Evolutionary conservation across 2,329 filamentous ascomycete genomes (phyloP).

Genomic region (Curvularia eragrostidis): DNA sequence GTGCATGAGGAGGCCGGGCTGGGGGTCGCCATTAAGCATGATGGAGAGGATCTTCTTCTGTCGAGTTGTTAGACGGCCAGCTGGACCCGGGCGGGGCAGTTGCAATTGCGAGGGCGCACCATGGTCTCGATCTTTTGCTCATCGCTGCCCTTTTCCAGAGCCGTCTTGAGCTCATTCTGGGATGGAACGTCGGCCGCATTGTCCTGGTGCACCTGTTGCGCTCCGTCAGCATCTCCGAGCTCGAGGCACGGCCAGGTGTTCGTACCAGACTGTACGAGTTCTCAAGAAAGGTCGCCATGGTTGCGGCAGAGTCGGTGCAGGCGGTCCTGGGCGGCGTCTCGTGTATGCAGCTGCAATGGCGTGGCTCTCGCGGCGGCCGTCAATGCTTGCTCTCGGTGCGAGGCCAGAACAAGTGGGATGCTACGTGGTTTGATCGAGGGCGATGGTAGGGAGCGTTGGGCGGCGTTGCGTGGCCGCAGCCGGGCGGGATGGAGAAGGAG

Average conservation of each 20-base stretch:
- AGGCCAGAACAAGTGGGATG: constrained; percentile 43
- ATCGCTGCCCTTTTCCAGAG: constrained; percentile 92
- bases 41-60: constrained; percentile 87
- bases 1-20: constrained; percentile 96
- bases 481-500: constrained; percentile 12
- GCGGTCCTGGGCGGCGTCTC: constrained; percentile 8
- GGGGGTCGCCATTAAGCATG: constrained; percentile 97
- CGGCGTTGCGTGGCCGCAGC: constrained; percentile 23
- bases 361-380: constrained; percentile 38
- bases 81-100: constrained; percentile 60
- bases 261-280: constrained; percentile 85
- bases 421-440: constrained; percentile 42
- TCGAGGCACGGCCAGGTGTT: constrained; percentile 37
- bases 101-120: constrained; percentile 36
- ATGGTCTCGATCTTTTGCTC: constrained; percentile 87
- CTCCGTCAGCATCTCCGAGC: constrained; percentile 41
- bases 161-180: constrained; percentile 87
- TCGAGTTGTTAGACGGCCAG: constrained; percentile 32
- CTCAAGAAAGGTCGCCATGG: constrained; percentile 94
- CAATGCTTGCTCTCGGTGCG: constrained; percentile 40
- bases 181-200: constrained; percentile 92
- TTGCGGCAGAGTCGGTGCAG: constrained; percentile 48
- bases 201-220: constrained; percentile 78
- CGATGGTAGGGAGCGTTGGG: constrained; percentile 21
- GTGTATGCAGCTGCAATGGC: constrained; percentile 31